These are phyloP conservation scores for Westerdykella sp. DNA, from an alignment of 2,329 filamentous ascomycete species.

Conservation along the genomic window DNA sequence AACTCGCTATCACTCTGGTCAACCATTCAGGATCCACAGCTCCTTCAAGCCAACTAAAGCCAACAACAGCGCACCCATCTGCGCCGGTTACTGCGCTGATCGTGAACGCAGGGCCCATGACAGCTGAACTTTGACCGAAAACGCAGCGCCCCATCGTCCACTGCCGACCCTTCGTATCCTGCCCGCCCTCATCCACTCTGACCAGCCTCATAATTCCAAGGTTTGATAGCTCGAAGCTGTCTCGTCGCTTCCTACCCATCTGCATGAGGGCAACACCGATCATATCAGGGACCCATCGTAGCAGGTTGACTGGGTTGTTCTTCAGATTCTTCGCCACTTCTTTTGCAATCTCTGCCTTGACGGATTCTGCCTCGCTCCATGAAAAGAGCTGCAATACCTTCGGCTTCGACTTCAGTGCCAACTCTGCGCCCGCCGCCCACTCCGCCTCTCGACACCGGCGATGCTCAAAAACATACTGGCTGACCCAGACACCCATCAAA, in stretches of 20 bases:
- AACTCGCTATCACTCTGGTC: conserved; percentile 13
- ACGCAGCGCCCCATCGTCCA: conserved; percentile 37
- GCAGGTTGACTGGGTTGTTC: conserved; percentile 33
- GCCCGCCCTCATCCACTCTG: conserved; percentile 1
- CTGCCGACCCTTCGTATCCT: not conserved
- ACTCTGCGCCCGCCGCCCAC: not conserved
- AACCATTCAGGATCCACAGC: conserved; percentile 26
- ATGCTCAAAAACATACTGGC: conserved; percentile 6
- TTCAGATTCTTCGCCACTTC: conserved; percentile 16
- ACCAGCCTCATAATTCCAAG: conserved; percentile 34
- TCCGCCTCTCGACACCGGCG: not conserved
- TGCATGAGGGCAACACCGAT: conserved; percentile 34
- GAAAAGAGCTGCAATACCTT: conserved; percentile 7
- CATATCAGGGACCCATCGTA: conserved; percentile 39
- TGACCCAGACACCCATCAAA: conserved; percentile 1
- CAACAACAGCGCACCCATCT: conserved; percentile 39
- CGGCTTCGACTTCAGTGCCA: not conserved
- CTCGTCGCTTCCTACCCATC: conserved; percentile 35
- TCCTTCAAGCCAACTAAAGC: conserved; percentile 39
- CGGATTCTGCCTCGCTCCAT: conserved; percentile 14
- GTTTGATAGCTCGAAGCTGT: conserved; percentile 44
- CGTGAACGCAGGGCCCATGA: conserved; percentile 34
- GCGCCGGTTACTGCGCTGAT: conserved; percentile 41
- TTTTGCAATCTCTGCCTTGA: conserved; percentile 10
- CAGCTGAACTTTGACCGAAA: conserved; percentile 43